phyloP scores from a whole-genome alignment of 306 rosid genomes.

The Pyrus bretschneideri region DNA sequence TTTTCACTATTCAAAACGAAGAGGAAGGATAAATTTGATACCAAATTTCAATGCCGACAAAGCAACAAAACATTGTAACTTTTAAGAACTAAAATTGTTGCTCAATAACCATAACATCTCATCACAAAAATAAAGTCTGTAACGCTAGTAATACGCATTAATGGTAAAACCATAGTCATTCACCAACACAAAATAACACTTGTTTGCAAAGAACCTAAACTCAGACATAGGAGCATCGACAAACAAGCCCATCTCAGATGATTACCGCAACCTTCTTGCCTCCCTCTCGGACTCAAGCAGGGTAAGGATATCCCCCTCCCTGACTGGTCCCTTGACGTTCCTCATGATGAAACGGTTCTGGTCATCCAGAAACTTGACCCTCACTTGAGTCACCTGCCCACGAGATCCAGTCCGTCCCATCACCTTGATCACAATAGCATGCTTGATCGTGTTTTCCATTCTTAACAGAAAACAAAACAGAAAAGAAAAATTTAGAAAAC shows the following conservation, averaged over 20 bases:
- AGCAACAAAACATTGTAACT: too few species aligned
- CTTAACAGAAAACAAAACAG: constrained; percentile 4
- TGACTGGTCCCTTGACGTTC: constrained; percentile 26
- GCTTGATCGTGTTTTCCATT: constrained; percentile 40
- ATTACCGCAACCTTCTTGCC: constrained; percentile 46
- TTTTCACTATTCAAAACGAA: too few species aligned
- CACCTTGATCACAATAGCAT: constrained; percentile 38
- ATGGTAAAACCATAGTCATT: background rate
- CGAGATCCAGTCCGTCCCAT: constrained; percentile 51
- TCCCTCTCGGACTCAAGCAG: constrained; percentile 48
- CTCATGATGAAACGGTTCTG: constrained; percentile 45
- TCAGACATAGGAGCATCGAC: background rate
- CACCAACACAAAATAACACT: background rate
- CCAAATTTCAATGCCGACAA: too few species aligned
- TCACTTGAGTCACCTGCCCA: constrained; percentile 52
- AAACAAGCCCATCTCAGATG: background rate
- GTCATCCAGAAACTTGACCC: constrained; percentile 46
- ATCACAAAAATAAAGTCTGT: background rate
- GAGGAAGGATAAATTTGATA: too few species aligned
- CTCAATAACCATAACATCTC: background rate
- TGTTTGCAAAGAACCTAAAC: background rate
- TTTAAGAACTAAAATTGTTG: too few species aligned
- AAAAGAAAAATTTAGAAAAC: background rate
- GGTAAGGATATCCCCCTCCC: constrained; percentile 35
- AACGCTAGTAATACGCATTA: background rate